phyloP scores from a whole-genome alignment of 2,329 filamentous ascomycete species.

The Furcasterigmium furcatum region DNA sequence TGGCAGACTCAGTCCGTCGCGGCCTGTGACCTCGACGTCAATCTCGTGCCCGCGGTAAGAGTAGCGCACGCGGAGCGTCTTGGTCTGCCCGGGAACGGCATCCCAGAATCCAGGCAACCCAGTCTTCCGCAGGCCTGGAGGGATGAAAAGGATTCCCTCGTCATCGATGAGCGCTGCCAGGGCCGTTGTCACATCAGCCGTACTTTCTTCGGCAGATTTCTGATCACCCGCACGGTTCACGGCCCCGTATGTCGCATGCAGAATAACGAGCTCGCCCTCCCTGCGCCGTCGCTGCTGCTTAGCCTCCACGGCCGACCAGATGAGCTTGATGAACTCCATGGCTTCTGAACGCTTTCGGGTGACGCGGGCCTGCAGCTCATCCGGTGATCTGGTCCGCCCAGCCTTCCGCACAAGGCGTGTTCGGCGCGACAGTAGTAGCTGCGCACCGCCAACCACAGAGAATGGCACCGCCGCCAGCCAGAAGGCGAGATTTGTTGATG shows the following conservation, averaged over 20 bases:
- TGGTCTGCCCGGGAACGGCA: slow-evolving; percentile 37
- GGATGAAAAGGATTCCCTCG: slow-evolving; percentile 30
- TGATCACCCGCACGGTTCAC: slow-evolving; percentile 21
- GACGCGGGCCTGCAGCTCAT: slow-evolving; percentile 19
- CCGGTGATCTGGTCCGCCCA: slow-evolving; percentile 1
- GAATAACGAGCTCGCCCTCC: slow-evolving; percentile 40
- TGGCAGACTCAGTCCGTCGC: slow-evolving; percentile 25
- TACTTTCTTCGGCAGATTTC: slow-evolving; percentile 30
- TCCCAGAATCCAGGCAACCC: slow-evolving; percentile 49
- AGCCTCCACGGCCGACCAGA: slow-evolving; percentile 34
- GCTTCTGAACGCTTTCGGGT: slow-evolving; percentile 37
- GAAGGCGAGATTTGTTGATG: slow-evolving; percentile 25
- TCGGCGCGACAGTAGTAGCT: slow-evolving; percentile 21
- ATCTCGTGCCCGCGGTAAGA: slow-evolving; percentile 30
- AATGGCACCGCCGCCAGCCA: slow-evolving; percentile 36
- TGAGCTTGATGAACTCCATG: slow-evolving; percentile 38
- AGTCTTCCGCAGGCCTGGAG: slow-evolving; percentile 36
- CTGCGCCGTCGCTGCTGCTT: slow-evolving; percentile 30
- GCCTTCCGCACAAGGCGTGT: slow-evolving; percentile 1
- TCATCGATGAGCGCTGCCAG: slow-evolving; percentile 41
- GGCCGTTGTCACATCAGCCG: slow-evolving; percentile 47
- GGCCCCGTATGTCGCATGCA: slow-evolving; percentile 43
- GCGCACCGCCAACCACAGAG: slow-evolving; percentile 31
- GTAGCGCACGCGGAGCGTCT: slow-evolving; percentile 44
- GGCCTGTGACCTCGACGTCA: slow-evolving; percentile 29